A percentile compares a stretch with the other conserved stretches of the same genome.
phyloP scores from a whole-genome alignment of 306 rosid genomes.

The Bauhinia variegata region DNA sequence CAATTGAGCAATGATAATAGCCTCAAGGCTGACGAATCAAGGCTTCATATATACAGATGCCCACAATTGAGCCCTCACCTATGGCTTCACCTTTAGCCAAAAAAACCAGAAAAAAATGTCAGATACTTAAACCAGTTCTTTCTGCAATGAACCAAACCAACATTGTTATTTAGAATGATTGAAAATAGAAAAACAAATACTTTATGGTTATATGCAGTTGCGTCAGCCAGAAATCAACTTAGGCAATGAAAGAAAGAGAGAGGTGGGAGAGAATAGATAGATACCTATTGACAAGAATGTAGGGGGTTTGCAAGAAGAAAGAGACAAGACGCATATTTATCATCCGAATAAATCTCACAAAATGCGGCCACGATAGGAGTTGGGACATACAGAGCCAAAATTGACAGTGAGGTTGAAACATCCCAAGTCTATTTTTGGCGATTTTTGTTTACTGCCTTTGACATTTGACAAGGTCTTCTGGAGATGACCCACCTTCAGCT shows the following conservation, averaged over 20 bases:
- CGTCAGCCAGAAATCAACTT: neutral
- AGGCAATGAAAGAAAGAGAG: neutral
- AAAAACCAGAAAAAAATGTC: slow-evolving; percentile 27
- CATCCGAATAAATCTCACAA: slow-evolving; percentile 47
- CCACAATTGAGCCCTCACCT: slow-evolving; percentile 40
- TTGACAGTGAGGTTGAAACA: slow-evolving; percentile 43
- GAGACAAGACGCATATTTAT: slow-evolving; percentile 36
- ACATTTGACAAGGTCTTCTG: slow-evolving; percentile 31
- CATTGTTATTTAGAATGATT: slow-evolving; percentile 14
- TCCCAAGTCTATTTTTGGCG: slow-evolving; percentile 53
- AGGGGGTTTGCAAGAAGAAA: slow-evolving; percentile 35
- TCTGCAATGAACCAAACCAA: slow-evolving; percentile 5
- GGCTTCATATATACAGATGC: slow-evolving; percentile 48
- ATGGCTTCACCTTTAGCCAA: slow-evolving; percentile 44
- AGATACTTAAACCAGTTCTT: slow-evolving; percentile 19
- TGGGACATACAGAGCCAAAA: slow-evolving; percentile 15
- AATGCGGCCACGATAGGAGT: neutral
- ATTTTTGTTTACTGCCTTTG: slow-evolving; percentile 37
- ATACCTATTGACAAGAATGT: slow-evolving; percentile 56
- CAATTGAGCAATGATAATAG: slow-evolving; percentile 32
- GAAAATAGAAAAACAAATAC: neutral
- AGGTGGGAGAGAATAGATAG: neutral
- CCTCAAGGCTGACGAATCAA: slow-evolving; percentile 52
- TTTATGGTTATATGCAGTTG: slow-evolving; percentile 14
- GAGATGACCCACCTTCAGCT: slow-evolving; percentile 20